Percentiles rank a stretch among this genome's conserved stretches.
These are phyloP conservation scores for Populus hybrid DNA, from an alignment of 441 rosid species.

Conservation along the genomic window DNA sequence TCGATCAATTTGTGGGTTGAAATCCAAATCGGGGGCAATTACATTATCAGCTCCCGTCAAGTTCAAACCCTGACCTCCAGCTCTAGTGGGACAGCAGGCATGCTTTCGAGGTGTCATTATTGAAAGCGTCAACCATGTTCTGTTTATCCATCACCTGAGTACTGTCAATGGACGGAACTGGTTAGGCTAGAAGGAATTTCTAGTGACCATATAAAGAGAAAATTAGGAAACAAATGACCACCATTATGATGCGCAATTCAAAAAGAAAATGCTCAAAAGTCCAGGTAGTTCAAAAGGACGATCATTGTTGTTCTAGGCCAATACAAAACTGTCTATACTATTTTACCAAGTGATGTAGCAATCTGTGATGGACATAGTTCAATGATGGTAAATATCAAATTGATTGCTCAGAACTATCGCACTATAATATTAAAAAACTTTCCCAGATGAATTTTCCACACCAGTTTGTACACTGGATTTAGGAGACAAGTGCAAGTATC, in stretches of 20 bases:
- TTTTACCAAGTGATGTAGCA: not conserved
- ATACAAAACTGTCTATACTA: not conserved
- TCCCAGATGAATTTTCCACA: too few relatives aligned
- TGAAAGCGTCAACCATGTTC: slow-evolving; percentile 82
- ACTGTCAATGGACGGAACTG: slow-evolving; percentile 37
- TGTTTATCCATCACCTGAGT: slow-evolving; percentile 91
- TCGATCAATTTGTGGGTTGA: too few relatives aligned
- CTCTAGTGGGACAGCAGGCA: slow-evolving; percentile 81
- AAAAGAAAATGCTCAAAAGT: not conserved
- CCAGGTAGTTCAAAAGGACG: not conserved
- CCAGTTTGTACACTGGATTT: too few relatives aligned
- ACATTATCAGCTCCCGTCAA: slow-evolving; percentile 79
- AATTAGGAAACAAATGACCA: not conserved
- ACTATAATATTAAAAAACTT: too few relatives aligned
- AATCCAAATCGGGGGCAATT: too few relatives aligned
- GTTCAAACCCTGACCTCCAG: slow-evolving; percentile 98
- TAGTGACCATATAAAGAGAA: not conserved
- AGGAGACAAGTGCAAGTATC: too few relatives aligned
- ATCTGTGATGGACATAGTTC: not conserved
- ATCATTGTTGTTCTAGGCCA: not conserved
- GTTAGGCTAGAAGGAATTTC: not conserved
- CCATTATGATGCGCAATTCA: not conserved
- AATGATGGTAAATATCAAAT: too few relatives aligned
- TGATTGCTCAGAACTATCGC: too few relatives aligned
- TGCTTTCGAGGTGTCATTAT: slow-evolving; percentile 71